A percentile compares a stretch with the other conserved stretches of the same genome.
These are phyloP conservation scores for Candida rishiriensis DNA, from an alignment of 805 yeast species.

Conservation along the genomic window DNA sequence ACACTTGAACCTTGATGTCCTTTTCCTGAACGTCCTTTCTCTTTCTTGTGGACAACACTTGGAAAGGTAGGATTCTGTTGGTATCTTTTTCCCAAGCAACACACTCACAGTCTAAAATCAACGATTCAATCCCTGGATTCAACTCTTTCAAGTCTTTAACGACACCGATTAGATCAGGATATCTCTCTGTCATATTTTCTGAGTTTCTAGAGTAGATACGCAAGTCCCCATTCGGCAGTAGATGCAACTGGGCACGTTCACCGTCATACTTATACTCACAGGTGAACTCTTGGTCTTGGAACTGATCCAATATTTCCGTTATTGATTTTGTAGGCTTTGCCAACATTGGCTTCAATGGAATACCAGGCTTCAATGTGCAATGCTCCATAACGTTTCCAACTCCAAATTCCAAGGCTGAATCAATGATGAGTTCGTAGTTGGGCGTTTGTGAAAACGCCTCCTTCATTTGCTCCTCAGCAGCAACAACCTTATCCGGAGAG, in stretches of 20 bases:
- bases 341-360: conserved; percentile 95
- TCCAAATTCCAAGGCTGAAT: conserved; percentile 63
- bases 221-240: conserved; percentile 59
- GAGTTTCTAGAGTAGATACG: conserved; percentile 88
- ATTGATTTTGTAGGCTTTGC: conserved; percentile 96
- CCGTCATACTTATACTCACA: conserved; percentile 98
- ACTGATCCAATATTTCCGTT: conserved; percentile 85
- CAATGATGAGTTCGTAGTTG: conserved; percentile 77
- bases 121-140: conserved; percentile 39
- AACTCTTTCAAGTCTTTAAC: conserved; percentile 41
- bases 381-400: conserved; percentile 58
- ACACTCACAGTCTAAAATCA: conserved; percentile 93
- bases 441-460: conserved; percentile 90
- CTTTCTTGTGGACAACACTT: conserved; percentile 87
- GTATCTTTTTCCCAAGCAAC: conserved; percentile 91
- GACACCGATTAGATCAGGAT: conserved; percentile 81
- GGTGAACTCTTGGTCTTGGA: conserved; percentile 79
- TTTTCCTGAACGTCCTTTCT: conserved; percentile 86
- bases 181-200: conserved; percentile 94
- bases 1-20: conserved; percentile 86
- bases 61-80: conserved; percentile 87
- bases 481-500: conserved; percentile 41
- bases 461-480: conserved; percentile 74
- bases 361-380: conserved; percentile 81
- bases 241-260: conserved; percentile 93